Conservation (phyloP, 257 asterid species). For the Gentiana macrophylla region DNA sequence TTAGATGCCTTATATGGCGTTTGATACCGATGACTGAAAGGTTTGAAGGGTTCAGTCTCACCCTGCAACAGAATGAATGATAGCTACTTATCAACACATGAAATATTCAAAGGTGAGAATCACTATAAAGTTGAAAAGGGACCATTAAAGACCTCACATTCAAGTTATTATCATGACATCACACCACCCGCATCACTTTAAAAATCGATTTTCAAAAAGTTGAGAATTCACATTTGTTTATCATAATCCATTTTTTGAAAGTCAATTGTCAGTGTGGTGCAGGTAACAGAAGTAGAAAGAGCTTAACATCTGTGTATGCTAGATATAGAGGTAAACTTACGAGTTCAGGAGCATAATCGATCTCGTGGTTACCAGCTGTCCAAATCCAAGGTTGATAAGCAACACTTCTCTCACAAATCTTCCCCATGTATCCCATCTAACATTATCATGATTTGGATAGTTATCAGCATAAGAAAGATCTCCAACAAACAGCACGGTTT, state of each 20-base stretch:
- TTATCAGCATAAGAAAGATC: conserved; percentile 83
- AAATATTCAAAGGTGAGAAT: no score
- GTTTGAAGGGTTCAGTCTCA: conserved; percentile 76
- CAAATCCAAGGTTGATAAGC: conserved; percentile 98
- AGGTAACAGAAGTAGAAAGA: no score
- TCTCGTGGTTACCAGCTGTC: conserved; percentile 81
- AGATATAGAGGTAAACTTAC: conserved; percentile 22
- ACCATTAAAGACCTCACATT: no score
- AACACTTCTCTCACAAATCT: conserved; percentile 63
- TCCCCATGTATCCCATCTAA: conserved; percentile 93
- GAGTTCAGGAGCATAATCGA: conserved; percentile 69
- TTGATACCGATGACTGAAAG: conserved; percentile 60
- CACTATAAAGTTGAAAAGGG: no score
- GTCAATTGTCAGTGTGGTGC: no score
- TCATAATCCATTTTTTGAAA: no score
- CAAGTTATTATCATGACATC: no score
- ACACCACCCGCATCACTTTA: no score
- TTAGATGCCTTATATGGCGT: conserved; percentile 50
- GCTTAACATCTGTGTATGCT: neutral
- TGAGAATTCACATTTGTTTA: no score
- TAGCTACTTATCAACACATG: neutral
- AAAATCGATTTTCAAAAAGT: no score
- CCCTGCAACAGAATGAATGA: conserved; percentile 41
- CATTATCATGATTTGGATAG: conserved; percentile 61
- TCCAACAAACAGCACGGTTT: conserved; percentile 61